phyloP scores from a whole-genome alignment of 1,284 basidiomycete genomes.

The Moesziomyces sp. region DNA sequence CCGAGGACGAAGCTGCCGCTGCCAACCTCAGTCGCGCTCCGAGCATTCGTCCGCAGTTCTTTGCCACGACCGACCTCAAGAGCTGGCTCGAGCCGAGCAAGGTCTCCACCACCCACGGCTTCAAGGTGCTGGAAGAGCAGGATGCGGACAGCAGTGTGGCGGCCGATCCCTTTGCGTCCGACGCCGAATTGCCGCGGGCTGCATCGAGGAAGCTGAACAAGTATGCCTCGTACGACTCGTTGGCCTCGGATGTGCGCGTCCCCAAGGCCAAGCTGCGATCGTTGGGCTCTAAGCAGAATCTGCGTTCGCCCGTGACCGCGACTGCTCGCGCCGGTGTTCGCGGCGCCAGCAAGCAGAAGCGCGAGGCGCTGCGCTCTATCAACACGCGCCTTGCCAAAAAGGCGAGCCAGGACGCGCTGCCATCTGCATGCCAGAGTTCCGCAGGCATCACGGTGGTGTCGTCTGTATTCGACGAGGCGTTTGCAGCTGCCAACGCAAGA shows the following conservation, averaged over 20 bases:
- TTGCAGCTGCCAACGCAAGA: constrained; percentile 2
- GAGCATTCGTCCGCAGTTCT: constrained; percentile 60
- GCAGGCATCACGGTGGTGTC: constrained; percentile 32
- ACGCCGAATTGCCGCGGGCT: constrained; percentile 11
- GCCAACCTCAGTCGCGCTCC: constrained; percentile 44
- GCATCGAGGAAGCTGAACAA: constrained; percentile 8
- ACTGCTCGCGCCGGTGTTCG: neutral
- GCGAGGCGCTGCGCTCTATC: constrained; percentile 9
- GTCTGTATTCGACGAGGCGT: constrained; percentile 39
- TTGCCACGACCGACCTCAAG: constrained; percentile 53
- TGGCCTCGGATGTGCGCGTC: constrained; percentile 2
- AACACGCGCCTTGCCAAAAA: constrained; percentile 7
- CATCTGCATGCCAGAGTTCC: constrained; percentile 33
- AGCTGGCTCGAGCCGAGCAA: constrained; percentile 53
- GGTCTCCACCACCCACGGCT: constrained; percentile 34
- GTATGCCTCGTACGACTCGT: constrained; percentile 10
- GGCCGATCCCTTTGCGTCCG: constrained; percentile 29
- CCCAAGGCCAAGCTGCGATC: constrained; percentile 24
- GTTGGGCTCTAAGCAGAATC: constrained; percentile 23
- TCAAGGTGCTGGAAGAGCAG: constrained; percentile 30
- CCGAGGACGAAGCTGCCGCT: neutral
- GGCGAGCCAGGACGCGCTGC: constrained; percentile 6
- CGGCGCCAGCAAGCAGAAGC: constrained; percentile 23
- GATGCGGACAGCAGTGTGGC: constrained; percentile 15
- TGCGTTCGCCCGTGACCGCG: constrained; percentile 2